Percentiles rank a stretch among this genome's conserved stretches.
These are phyloP conservation scores for Metahyphopichia silvanorum DNA, from an alignment of 805 yeast species.

Conservation along the genomic window DNA sequence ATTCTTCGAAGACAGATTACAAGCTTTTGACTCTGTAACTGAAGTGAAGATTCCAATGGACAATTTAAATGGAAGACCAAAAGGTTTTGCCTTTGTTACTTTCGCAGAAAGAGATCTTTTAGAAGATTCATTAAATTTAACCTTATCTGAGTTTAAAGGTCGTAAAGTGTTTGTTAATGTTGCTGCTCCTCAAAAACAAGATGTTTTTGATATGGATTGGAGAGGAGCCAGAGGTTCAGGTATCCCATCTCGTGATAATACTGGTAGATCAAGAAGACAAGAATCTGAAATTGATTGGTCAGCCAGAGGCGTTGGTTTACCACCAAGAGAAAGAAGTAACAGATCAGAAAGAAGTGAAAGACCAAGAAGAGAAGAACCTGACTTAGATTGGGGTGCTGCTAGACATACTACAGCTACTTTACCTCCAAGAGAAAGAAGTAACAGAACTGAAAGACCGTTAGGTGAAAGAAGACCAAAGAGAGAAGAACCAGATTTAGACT, in stretches of 20 bases:
- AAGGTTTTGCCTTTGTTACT: conserved; percentile 55
- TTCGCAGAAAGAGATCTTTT: conserved; percentile 44
- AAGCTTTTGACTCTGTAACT: conserved; percentile 48
- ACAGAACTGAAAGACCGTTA: conserved; percentile 12
- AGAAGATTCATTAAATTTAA: conserved; percentile 50
- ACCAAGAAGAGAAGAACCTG: conserved; percentile 49
- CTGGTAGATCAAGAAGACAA: conserved; percentile 30
- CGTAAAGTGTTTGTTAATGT: conserved; percentile 53
- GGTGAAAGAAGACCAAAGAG: conserved; percentile 24
- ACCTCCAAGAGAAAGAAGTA: conserved; percentile 36
- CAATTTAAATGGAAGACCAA: conserved; percentile 55
- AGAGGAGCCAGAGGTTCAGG: conserved; percentile 25
- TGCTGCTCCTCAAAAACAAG: conserved; percentile 54
- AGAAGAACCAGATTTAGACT: conserved; percentile 39
- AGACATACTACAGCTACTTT: conserved; percentile 32
- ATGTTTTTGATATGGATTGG: conserved; percentile 47
- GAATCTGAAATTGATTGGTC: conserved; percentile 49
- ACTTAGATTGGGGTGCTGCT: conserved; percentile 58
- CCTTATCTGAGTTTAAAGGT: conserved; percentile 43
- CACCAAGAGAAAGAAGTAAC: conserved; percentile 23
- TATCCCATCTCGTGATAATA: conserved; percentile 8
- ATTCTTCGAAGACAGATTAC: conserved; percentile 59
- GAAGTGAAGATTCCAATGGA: conserved; percentile 76
- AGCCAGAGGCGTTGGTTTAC: conserved; percentile 29
- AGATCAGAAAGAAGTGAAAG: conserved; percentile 21